phyloP scores from a whole-genome alignment of 495 filamentous ascomycete genomes.

The Cudoniella acicularis region DNA sequence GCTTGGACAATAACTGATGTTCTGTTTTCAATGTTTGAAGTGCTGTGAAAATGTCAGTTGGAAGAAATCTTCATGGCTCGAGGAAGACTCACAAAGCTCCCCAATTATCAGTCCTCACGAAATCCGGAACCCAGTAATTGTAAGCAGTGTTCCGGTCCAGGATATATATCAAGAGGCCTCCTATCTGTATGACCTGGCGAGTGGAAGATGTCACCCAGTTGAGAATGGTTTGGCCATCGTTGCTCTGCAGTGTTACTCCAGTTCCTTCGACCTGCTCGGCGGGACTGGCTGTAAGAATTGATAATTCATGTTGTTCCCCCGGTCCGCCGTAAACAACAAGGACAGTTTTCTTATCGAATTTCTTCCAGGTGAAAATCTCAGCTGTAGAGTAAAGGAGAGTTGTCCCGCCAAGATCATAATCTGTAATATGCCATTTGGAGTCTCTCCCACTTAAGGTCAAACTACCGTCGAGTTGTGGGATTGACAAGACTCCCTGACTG shows the following conservation, averaged over 20 bases:
- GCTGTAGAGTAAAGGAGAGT: conserved; percentile 71
- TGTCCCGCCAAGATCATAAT: conserved; percentile 63
- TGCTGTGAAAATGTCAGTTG: background rate
- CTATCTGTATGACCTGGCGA: conserved; percentile 53
- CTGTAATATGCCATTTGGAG: conserved; percentile 68
- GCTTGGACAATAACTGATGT: conserved; percentile 63
- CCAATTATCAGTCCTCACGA: conserved; percentile 37
- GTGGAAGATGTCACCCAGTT: conserved; percentile 51
- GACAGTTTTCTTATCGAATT: conserved; percentile 54
- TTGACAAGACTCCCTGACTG: conserved; percentile 52
- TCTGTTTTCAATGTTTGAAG: conserved; percentile 35
- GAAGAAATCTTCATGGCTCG: background rate
- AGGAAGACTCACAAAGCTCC: conserved; percentile 21
- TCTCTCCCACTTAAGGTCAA: conserved; percentile 69
- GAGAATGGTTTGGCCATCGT: conserved; percentile 51
- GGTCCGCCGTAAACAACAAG: conserved; percentile 67
- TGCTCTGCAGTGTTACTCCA: conserved; percentile 40
- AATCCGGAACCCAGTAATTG: conserved; percentile 67
- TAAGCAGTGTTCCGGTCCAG: conserved; percentile 71
- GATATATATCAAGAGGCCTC: conserved; percentile 51
- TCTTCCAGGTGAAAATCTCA: conserved; percentile 72
- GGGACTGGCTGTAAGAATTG: conserved; percentile 40
- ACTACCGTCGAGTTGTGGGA: conserved; percentile 60
- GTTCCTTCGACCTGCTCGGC: conserved; percentile 48
- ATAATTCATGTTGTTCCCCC: conserved; percentile 68